phyloP scores from a whole-genome alignment of 1,139 yeast genomes.

The Arxiozyma heterogenica region DNA sequence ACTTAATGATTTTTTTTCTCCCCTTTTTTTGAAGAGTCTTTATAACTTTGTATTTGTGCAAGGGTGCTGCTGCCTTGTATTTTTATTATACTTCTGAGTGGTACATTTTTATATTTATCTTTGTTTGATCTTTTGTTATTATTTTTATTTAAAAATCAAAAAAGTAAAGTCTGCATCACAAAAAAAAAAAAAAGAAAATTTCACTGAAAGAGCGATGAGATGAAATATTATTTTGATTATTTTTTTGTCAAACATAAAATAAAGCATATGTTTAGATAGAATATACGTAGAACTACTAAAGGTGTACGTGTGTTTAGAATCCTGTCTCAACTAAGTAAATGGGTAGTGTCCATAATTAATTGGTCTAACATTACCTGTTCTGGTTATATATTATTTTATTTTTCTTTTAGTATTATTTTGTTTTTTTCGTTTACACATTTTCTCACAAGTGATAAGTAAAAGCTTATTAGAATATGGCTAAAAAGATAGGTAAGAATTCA shows the following conservation, averaged over 20 bases:
- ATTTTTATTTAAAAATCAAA: too few species aligned
- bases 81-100: too few species aligned
- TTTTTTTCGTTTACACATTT: neutral
- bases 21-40: neutral
- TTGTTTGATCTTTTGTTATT: too few species aligned
- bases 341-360: neutral
- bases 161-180: too few species aligned
- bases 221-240: neutral
- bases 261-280: neutral
- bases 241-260: neutral
- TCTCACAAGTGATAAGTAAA: neutral
- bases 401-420: neutral
- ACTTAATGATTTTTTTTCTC: neutral
- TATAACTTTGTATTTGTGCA: neutral
- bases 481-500: conserved; percentile 52
- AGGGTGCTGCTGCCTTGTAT: too few species aligned
- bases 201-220: conserved; percentile 1
- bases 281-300: too few species aligned
- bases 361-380: neutral
- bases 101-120: too few species aligned
- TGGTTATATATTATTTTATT: neutral
- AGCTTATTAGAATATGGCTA: conserved; percentile 20
- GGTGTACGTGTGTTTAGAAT: too few species aligned
- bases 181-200: neutral
- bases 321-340: too few species aligned